Evolutionary conservation across 129 eudicot species (phyloP).

Genomic region (Dittrichia graveolens): DNA sequence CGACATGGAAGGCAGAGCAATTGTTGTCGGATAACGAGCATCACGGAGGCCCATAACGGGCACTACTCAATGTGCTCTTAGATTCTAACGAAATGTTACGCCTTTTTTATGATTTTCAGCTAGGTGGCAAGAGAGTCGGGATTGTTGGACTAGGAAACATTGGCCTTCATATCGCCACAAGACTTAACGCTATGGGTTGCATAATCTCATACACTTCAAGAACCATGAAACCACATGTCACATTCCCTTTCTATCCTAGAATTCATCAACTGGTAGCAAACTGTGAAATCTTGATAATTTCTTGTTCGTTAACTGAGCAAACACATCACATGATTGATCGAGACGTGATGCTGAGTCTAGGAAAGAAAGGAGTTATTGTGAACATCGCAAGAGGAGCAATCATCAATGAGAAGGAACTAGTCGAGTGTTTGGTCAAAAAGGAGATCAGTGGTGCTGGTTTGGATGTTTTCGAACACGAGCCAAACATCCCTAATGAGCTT

Average conservation of each 20-base stretch:
- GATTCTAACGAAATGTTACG: background rate
- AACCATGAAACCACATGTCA: conserved; percentile 47
- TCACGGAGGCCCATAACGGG: too few relatives aligned
- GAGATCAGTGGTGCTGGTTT: conserved; percentile 86
- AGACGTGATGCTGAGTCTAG: conserved; percentile 53
- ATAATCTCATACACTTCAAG: conserved; percentile 63
- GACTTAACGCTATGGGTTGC: conserved; percentile 76
- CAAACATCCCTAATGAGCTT: conserved; percentile 52
- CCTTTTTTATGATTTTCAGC: conserved; percentile 29
- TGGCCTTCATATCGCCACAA: conserved; percentile 65
- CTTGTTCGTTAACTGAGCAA: conserved; percentile 63
- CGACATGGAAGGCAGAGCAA: too few relatives aligned
- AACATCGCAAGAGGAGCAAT: conserved; percentile 73
- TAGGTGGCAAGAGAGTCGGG: conserved; percentile 81
- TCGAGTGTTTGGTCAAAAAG: conserved; percentile 52
- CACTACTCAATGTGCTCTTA: too few relatives aligned
- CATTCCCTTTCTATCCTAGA: conserved; percentile 46
- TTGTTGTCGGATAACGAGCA: too few relatives aligned
- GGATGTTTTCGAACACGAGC: conserved; percentile 85
- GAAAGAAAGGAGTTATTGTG: conserved; percentile 60
- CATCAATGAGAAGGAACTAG: conserved; percentile 65
- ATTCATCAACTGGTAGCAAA: conserved; percentile 46
- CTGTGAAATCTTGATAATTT: conserved; percentile 54
- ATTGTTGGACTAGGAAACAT: conserved; percentile 84
- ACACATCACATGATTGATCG: conserved; percentile 64